These are phyloP conservation scores for Fraxinus americana DNA, from an alignment of 257 asterid species.

Conservation along the genomic window DNA sequence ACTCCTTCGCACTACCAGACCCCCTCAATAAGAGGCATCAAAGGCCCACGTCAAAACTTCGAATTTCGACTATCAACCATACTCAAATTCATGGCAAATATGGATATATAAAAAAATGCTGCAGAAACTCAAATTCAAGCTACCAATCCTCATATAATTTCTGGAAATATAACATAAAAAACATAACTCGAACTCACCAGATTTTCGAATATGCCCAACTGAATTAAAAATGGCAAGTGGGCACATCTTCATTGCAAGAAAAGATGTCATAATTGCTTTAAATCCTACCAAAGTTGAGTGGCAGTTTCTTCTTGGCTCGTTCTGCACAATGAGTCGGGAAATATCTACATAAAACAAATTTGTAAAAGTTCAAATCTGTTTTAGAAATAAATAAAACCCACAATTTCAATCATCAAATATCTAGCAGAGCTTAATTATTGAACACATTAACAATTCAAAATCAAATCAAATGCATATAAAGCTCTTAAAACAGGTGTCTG, in stretches of 20 bases:
- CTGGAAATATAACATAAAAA: not conserved
- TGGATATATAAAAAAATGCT: not conserved
- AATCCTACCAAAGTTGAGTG: slow-evolving; percentile 13
- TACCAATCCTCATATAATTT: not conserved
- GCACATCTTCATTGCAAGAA: slow-evolving; percentile 28
- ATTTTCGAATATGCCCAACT: slow-evolving; percentile 14
- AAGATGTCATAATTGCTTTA: slow-evolving; percentile 35
- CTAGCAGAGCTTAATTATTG: not conserved
- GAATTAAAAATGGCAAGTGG: slow-evolving; percentile 34
- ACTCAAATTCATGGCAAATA: not conserved
- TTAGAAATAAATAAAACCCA: not conserved
- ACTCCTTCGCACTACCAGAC: not conserved
- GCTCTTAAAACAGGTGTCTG: not conserved
- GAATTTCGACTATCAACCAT: not conserved
- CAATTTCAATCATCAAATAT: slow-evolving; percentile 17
- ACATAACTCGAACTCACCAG: slow-evolving; percentile 32
- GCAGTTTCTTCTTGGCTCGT: slow-evolving; percentile 26
- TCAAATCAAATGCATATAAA: not conserved
- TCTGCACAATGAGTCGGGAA: slow-evolving; percentile 14
- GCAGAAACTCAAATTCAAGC: not conserved
- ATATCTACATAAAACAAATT: not conserved
- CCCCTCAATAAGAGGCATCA: not conserved
- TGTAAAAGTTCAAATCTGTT: not conserved
- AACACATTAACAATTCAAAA: not conserved
- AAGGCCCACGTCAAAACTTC: not conserved